A percentile compares a stretch with the other conserved stretches of the same genome.
Evolutionary conservation across 306 rosid species (phyloP).

Genomic region (Lathyrus tuberosus): DNA sequence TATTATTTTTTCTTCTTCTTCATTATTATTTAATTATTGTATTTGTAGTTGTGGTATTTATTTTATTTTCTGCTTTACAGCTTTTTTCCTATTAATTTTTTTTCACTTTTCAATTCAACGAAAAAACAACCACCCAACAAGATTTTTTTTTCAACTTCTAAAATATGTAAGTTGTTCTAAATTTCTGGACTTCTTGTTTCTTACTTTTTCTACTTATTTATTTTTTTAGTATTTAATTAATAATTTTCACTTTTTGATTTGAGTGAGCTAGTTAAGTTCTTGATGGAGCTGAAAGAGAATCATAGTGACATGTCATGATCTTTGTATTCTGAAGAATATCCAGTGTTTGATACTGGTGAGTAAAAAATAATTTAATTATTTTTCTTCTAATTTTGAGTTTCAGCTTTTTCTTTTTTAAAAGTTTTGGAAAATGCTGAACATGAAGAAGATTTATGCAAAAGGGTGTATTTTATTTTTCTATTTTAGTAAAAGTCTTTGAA

Average conservation of each 20-base stretch:
- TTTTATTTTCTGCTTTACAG: slow-evolving; percentile 39
- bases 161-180: slow-evolving; percentile 48
- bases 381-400: slow-evolving; percentile 10
- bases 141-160: slow-evolving; percentile 42
- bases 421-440: slow-evolving; percentile 36
- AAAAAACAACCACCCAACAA: slow-evolving; percentile 59
- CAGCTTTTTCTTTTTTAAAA: slow-evolving; percentile 40
- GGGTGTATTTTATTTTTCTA: slow-evolving; percentile 27
- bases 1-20: neutral
- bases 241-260: slow-evolving; percentile 36
- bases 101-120: slow-evolving; percentile 57
- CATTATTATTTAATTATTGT: neutral
- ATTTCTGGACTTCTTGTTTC: slow-evolving; percentile 53
- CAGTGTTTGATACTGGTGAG: slow-evolving; percentile 37
- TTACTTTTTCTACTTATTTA: slow-evolving; percentile 21
- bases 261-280: slow-evolving; percentile 41
- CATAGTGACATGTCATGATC: slow-evolving; percentile 49
- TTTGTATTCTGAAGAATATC: slow-evolving; percentile 47
- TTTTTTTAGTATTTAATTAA: neutral
- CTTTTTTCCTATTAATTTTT: slow-evolving; percentile 33
- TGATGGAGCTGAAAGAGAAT: slow-evolving; percentile 45
- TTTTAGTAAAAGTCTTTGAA: slow-evolving; percentile 32
- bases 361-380: neutral
- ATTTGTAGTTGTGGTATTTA: slow-evolving; percentile 40
- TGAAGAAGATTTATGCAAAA: slow-evolving; percentile 40